Evolutionary conservation across 1,139 yeast species (phyloP).

Genomic region (Saccharomycopsis hybrid): DNA sequence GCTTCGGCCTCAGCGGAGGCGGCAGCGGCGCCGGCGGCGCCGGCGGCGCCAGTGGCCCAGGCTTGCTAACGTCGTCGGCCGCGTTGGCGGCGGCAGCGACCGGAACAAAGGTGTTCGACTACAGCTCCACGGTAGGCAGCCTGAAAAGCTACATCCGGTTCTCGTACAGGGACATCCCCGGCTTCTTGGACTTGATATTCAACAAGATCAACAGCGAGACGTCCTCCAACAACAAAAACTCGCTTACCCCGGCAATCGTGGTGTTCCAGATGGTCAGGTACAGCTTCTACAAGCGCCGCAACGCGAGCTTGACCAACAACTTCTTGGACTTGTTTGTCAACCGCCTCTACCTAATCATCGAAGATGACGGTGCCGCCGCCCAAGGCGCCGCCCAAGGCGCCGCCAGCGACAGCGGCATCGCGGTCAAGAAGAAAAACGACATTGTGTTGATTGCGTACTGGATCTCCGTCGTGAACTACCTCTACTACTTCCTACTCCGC

Average conservation of each 20-base stretch:
- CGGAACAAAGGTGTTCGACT: constrained; percentile 13
- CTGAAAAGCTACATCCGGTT: constrained; percentile 49
- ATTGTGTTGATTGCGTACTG: constrained; percentile 67
- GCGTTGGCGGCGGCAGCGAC: background rate
- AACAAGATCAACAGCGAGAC: constrained; percentile 57
- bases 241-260: constrained; percentile 50
- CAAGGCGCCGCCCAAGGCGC: constrained; percentile 31
- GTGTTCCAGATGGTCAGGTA: constrained; percentile 62
- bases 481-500: constrained; percentile 57
- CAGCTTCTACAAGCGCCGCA: constrained; percentile 49
- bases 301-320: constrained; percentile 48
- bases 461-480: constrained; percentile 61
- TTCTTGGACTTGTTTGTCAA: constrained; percentile 27
- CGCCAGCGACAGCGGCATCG: constrained; percentile 32
- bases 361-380: constrained; percentile 8
- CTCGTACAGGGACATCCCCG: constrained; percentile 61
- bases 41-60: no score
- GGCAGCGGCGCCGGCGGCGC: no score
- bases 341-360: constrained; percentile 16
- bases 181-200: constrained; percentile 52
- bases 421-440: constrained; percentile 47
- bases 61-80: constrained; percentile 1
- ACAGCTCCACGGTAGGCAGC: constrained; percentile 37
- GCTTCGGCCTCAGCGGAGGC: no score
- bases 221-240: constrained; percentile 31